Percentiles rank a stretch among this genome's conserved stretches.
Evolutionary conservation across 2,329 filamentous ascomycete species (phyloP).

Genomic region (Colletotrichum coccodes): DNA sequence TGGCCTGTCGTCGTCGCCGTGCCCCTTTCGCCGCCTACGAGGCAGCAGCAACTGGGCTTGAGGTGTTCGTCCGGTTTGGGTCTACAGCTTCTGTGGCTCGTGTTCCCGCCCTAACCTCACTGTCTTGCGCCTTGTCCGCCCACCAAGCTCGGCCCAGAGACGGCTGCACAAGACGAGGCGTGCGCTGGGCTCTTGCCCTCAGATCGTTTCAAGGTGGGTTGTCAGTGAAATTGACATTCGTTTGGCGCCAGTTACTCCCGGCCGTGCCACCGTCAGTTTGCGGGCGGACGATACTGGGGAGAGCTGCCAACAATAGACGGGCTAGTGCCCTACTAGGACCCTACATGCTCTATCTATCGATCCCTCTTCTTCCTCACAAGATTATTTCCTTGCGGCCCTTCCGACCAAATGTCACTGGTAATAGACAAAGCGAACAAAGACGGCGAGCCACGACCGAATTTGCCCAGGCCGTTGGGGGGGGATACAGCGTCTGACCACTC

Average conservation of each 20-base stretch:
- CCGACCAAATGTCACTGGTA: not conserved
- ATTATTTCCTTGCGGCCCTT: not conserved
- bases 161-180: slow-evolving; percentile 18
- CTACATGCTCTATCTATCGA: not conserved
- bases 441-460: not conserved
- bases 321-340: not conserved
- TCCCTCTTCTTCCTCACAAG: not conserved
- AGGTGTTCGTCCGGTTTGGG: not conserved
- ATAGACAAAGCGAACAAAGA: slow-evolving; percentile 15
- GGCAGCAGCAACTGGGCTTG: not conserved
- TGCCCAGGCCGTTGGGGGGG: not conserved
- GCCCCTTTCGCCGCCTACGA: not conserved
- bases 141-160: slow-evolving; percentile 6
- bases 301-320: not conserved
- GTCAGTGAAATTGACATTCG: slow-evolving; percentile 4
- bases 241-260: slow-evolving; percentile 20
- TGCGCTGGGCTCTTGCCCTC: not conserved
- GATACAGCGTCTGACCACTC: slow-evolving; percentile 20
- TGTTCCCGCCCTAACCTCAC: not conserved
- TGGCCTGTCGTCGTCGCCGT: no score
- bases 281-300: slow-evolving; percentile 13
- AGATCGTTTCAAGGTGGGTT: not conserved
- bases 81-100: not conserved
- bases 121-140: not conserved
- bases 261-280: slow-evolving; percentile 15